Percentiles rank a stretch among this genome's conserved stretches.
These are phyloP conservation scores for Canariomyces notabilis DNA, from an alignment of 2,329 filamentous ascomycete genomes.

Conservation along the genomic window DNA sequence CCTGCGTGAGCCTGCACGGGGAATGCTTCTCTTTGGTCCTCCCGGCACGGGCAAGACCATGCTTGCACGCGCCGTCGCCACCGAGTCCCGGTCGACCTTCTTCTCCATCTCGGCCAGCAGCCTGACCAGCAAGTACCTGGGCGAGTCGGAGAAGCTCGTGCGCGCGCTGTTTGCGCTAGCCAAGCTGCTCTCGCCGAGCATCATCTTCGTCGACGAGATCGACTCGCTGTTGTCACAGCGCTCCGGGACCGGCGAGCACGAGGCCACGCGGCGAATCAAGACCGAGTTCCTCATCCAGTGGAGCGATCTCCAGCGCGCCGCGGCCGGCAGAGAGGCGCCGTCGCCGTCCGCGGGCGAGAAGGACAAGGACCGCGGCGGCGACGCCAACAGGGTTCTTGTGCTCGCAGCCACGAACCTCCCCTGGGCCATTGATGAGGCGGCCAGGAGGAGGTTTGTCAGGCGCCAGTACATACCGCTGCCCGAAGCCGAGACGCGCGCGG, in stretches of 20 bases:
- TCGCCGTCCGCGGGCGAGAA: slow-evolving; percentile 55
- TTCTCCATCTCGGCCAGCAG: slow-evolving; percentile 96
- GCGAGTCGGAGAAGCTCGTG: slow-evolving; percentile 94
- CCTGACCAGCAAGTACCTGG: slow-evolving; percentile 90
- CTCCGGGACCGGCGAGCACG: slow-evolving; percentile 79
- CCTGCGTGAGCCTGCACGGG: slow-evolving; percentile 83
- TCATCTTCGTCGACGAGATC: slow-evolving; percentile 98
- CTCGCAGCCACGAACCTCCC: slow-evolving; percentile 93
- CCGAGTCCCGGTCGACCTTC: slow-evolving; percentile 90
- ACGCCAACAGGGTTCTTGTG: slow-evolving; percentile 84
- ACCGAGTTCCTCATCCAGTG: slow-evolving; percentile 98
- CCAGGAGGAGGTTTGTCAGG: slow-evolving; percentile 81
- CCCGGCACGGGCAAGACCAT: slow-evolving; percentile 99
- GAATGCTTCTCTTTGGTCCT: slow-evolving; percentile 93
- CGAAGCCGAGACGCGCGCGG: slow-evolving; percentile 72
- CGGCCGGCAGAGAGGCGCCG: slow-evolving; percentile 77
- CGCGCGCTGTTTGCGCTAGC: slow-evolving; percentile 87
- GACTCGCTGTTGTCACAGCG: slow-evolving; percentile 85
- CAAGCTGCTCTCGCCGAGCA: slow-evolving; percentile 82
- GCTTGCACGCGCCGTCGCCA: slow-evolving; percentile 90
- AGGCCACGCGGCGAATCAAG: slow-evolving; percentile 89
- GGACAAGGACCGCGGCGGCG: slow-evolving; percentile 66
- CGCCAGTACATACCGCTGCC: slow-evolving; percentile 95
- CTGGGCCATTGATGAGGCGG: slow-evolving; percentile 97
- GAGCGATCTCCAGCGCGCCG: slow-evolving; percentile 88